phyloP scores from a whole-genome alignment of 345 rosid species.

The Pseudoturritis turrita region DNA sequence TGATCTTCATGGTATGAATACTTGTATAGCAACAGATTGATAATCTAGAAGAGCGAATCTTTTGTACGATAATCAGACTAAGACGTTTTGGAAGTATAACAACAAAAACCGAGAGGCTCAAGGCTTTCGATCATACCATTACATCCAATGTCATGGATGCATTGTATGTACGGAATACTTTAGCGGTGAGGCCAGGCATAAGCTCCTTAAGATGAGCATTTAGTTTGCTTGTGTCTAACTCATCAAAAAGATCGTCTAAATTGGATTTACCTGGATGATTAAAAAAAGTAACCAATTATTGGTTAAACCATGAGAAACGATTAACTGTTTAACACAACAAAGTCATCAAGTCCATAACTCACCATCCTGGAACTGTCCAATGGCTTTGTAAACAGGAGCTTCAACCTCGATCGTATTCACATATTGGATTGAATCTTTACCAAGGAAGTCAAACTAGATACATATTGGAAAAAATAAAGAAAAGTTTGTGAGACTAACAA shows the following conservation, averaged over 20 bases:
- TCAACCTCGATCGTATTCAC: conserved; percentile 84
- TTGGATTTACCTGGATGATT: conserved; percentile 50
- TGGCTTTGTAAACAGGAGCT: conserved; percentile 79
- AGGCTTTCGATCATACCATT: conserved; percentile 48
- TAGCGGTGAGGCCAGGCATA: conserved; percentile 93
- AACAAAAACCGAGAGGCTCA: not conserved
- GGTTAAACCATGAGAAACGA: not conserved
- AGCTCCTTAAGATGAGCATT: conserved; percentile 90
- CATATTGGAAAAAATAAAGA: not conserved
- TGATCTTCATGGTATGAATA: not conserved
- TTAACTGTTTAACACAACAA: not conserved
- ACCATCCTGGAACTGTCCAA: conserved; percentile 69
- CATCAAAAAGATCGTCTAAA: conserved; percentile 69
- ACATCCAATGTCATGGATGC: conserved; percentile 86
- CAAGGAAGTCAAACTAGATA: conserved; percentile 95
- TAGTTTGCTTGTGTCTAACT: conserved; percentile 75
- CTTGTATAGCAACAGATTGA: too few relatives aligned
- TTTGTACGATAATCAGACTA: not conserved
- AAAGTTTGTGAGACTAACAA: not conserved
- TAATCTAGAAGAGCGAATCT: too few relatives aligned
- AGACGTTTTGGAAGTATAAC: not conserved
- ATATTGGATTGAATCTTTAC: conserved; percentile 94
- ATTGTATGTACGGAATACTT: conserved; percentile 96
- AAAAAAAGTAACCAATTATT: not conserved
- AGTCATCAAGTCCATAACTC: conserved; percentile 18